These are phyloP conservation scores for Cytospora mali DNA, from an alignment of 2,329 filamentous ascomycete genomes.

Conservation along the genomic window DNA sequence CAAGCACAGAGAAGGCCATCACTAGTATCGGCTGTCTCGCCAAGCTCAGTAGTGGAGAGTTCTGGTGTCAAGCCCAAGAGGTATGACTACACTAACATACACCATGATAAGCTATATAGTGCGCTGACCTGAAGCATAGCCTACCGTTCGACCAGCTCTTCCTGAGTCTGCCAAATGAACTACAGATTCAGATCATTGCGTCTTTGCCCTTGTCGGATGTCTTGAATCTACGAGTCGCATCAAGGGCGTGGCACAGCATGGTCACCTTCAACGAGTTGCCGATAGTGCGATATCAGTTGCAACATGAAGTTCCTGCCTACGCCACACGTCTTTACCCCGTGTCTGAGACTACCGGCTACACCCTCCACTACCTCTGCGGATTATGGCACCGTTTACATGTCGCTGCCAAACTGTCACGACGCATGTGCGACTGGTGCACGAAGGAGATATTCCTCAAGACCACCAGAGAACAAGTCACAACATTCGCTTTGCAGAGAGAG, in stretches of 20 bases:
- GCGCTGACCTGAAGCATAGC: slow-evolving; percentile 31
- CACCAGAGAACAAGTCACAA: slow-evolving; percentile 55
- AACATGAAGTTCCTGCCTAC: slow-evolving; percentile 62
- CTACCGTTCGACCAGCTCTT: slow-evolving; percentile 60
- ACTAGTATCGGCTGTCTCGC: slow-evolving; percentile 15
- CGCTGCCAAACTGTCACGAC: slow-evolving; percentile 61
- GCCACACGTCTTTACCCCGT: slow-evolving; percentile 61
- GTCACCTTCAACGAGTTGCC: slow-evolving; percentile 62
- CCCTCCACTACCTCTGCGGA: slow-evolving; percentile 63
- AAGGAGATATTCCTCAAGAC: slow-evolving; percentile 66
- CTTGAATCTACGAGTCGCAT: slow-evolving; percentile 60
- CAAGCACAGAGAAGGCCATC: slow-evolving; percentile 23
- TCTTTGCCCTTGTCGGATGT: slow-evolving; percentile 62
- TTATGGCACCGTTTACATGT: slow-evolving; percentile 69
- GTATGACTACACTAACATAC: slow-evolving; percentile 31
- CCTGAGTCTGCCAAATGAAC: slow-evolving; percentile 59
- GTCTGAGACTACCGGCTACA: slow-evolving; percentile 50
- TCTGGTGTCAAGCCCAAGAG: slow-evolving; percentile 36
- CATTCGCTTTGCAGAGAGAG: slow-evolving; percentile 63
- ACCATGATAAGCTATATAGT: neutral
- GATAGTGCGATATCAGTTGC: slow-evolving; percentile 63
- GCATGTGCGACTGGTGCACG: slow-evolving; percentile 66
- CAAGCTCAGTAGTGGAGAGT: slow-evolving; percentile 28
- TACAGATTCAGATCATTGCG: slow-evolving; percentile 65
- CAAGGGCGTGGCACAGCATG: slow-evolving; percentile 61